Base-by-base conservation (phyloP, 2,329 filamentous ascomycete species). In the Sporothrix variecibatus region DNA sequence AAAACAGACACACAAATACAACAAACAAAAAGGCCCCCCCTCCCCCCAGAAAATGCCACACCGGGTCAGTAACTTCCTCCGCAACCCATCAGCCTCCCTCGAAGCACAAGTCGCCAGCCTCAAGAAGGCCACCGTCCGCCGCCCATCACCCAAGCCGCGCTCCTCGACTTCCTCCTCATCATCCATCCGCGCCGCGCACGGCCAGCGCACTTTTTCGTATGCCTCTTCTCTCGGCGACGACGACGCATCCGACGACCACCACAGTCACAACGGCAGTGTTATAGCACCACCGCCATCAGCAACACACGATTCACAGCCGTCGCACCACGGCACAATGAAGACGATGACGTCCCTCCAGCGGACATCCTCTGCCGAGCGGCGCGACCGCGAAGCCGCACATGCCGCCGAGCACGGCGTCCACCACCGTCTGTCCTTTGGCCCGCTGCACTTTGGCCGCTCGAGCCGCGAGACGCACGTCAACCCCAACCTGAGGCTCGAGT, bases 51-150 rank as follows among this genome's bases (percentile, higher is more conserved):
- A 77, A 75, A 90, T 90, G 88, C 87, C 88, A 79, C 87, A 89
- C 82, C 83, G 86, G 75, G 88, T 90, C 76, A 83, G 86, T 79
- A 87, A 85, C 79, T 89, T 90, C 81, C 84, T 90, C 77, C 86
- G 87, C 77, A 85, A 84, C 76, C 87, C 87, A n/a, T 86, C 87
- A 76, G 80, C 77, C 53, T 79, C 79, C 4, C 62, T 82, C 20
- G 87, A 88, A 79, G 85, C 83, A 80, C 80, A 82, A 74, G 86
- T 88, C 76, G 82, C 85, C 73, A 84, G 82, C 78, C 84, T 87
- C 77, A 87, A 88, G 77, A 86, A 83, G 75, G 79, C 78, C 38
- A 78, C 79, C 76, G 75, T 81, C 77, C 78, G 81, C 77, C 76
- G 80, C 74, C 76, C 80, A 67, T 79, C 83, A 51, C 76, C 80